Percentiles rank a stretch among this genome's conserved stretches.
phyloP scores from a whole-genome alignment of 2,329 filamentous ascomycete species.

The Apiospora marii region DNA sequence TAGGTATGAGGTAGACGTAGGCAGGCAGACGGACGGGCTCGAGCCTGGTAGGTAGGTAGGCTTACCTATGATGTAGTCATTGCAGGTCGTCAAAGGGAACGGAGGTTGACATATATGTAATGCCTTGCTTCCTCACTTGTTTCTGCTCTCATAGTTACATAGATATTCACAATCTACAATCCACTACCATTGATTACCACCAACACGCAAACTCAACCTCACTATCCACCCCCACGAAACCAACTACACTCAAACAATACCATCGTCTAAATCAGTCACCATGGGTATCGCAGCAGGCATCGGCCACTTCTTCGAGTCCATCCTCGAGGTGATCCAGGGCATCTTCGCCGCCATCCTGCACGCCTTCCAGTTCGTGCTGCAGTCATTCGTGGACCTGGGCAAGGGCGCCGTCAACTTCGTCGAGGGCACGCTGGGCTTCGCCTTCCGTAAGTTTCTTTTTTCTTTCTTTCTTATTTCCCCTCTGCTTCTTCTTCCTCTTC shows the following conservation, averaged over 20 bases:
- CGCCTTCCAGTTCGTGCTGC: slow-evolving; percentile 36
- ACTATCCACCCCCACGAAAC: not conserved
- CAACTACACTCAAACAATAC: not conserved
- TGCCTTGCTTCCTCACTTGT: not conserved
- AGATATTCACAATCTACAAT: not conserved
- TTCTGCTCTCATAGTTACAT: not conserved
- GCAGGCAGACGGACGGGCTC: not conserved
- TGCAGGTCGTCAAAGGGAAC: not conserved
- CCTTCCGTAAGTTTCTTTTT: slow-evolving; percentile 37
- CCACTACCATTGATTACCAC: not conserved
- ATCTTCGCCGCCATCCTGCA: slow-evolving; percentile 36
- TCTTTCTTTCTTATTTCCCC: not conserved
- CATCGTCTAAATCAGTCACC: slow-evolving; percentile 11
- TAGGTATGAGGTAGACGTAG: not conserved
- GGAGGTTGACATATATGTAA: not conserved
- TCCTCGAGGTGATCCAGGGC: slow-evolving; percentile 37
- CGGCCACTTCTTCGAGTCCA: slow-evolving; percentile 38
- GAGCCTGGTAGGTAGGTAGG: not conserved
- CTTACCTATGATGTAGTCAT: not conserved
- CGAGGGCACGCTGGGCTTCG: slow-evolving; percentile 43
- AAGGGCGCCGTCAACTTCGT: slow-evolving; percentile 37
- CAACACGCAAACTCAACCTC: not conserved
- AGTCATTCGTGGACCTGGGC: slow-evolving; percentile 35
- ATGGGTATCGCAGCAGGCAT: slow-evolving; percentile 43
- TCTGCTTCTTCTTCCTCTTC: not conserved